Evolutionary conservation across 192 early-diverging fungal species (phyloP).

Genomic region (Backusella luteola): DNA sequence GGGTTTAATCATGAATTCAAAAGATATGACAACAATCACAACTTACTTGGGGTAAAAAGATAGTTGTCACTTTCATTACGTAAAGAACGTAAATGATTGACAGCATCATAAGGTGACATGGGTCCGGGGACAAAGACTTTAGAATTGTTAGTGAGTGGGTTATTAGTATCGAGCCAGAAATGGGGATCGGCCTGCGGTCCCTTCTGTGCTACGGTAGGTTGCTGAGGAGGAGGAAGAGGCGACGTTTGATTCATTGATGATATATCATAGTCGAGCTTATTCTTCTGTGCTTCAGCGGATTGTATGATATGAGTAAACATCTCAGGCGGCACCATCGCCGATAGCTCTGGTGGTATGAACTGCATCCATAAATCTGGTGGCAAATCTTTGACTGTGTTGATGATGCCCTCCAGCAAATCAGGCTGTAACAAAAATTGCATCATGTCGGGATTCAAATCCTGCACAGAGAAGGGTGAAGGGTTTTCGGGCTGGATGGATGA

Average conservation of each 20-base stretch:
- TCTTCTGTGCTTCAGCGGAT: not conserved
- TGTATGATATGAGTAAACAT: not conserved
- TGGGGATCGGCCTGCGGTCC: not conserved
- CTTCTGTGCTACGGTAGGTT: not conserved
- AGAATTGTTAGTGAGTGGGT: not conserved
- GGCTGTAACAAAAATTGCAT: conserved; percentile 11
- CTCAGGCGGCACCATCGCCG: conserved; percentile 9
- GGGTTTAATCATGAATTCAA: not conserved
- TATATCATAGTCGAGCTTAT: not conserved
- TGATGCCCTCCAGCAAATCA: not conserved
- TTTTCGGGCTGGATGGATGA: not conserved
- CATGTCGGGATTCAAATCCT: not conserved
- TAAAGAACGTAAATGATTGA: conserved; percentile 10
- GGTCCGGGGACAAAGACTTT: conserved; percentile 12
- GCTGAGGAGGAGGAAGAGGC: not conserved
- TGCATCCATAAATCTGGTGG: conserved; percentile 7
- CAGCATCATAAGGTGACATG: conserved; percentile 27
- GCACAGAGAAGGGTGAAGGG: not conserved
- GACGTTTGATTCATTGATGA: not conserved
- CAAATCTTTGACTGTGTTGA: not conserved
- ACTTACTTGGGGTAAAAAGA: conserved; percentile 29
- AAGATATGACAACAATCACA: not conserved
- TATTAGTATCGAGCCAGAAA: conserved; percentile 7
- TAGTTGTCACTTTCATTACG: not conserved
- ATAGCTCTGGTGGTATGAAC: not conserved